Evolutionary conservation across 129 eudicot species (phyloP).

Genomic region (sunflower (Helianthus annuus)): HanXRQr2.0-SUNRISE NC_035448.2:153432013-153432512

Average conservation of each 20-base stretch:
- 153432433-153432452: no score
- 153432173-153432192: constrained; percentile 58
- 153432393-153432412: no score
- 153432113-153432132: constrained; percentile 74
- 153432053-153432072: neutral
- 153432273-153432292: constrained; percentile 96
- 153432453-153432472: no score
- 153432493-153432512: no score
- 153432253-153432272: constrained; percentile 86
- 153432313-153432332: constrained; percentile 78
- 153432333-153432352: constrained; percentile 34
- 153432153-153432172: constrained; percentile 46
- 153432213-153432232: constrained; percentile 61
- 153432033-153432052: neutral
- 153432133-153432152: constrained; percentile 65
- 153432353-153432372: neutral
- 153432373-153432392: no score
- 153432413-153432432: no score
- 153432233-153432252: constrained; percentile 72
- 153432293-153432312: constrained; percentile 71
- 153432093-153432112: constrained; percentile 67
- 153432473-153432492: no score
- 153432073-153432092: constrained; percentile 48
- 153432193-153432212: constrained; percentile 61
- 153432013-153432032: neutral